Percentiles rank a stretch among this genome's conserved stretches.
Evolutionary conservation across 192 early-diverging fungal species (phyloP).

Genomic region (Ambispora gerdemannii): DNA sequence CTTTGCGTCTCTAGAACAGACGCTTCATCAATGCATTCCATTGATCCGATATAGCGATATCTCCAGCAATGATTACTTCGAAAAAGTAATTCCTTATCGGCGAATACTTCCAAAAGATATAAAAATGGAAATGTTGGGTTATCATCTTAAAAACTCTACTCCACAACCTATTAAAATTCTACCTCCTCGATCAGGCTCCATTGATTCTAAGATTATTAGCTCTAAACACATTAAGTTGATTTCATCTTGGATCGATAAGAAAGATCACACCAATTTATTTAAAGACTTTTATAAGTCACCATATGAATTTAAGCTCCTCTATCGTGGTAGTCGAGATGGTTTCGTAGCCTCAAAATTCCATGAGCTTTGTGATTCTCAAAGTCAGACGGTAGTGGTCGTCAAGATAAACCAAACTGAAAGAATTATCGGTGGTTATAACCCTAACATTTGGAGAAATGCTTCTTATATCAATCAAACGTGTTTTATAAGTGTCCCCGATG

Average conservation of each 20-base stretch:
- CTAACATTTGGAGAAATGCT: too few relatives aligned
- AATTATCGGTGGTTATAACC: too few relatives aligned
- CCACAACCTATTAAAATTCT: not conserved
- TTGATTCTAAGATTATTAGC: constrained; percentile 15
- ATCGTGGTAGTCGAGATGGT: too few relatives aligned
- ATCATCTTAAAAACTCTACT: not conserved
- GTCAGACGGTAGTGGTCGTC: too few relatives aligned
- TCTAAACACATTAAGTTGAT: not conserved
- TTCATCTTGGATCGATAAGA: constrained; percentile 4
- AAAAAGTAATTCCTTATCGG: not conserved
- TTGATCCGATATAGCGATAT: constrained; percentile 14
- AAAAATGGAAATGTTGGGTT: constrained; percentile 6
- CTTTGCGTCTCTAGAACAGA: not conserved
- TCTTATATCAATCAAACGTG: too few relatives aligned
- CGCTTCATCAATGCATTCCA: constrained; percentile 1
- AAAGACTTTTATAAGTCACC: too few relatives aligned
- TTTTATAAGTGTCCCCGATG: too few relatives aligned
- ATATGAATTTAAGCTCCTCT: too few relatives aligned
- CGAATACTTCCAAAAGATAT: not conserved
- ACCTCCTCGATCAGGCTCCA: not conserved
- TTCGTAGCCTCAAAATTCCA: too few relatives aligned
- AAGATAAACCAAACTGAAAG: too few relatives aligned
- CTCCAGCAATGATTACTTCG: not conserved
- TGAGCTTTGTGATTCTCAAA: too few relatives aligned
- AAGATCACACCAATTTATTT: not conserved